Percentiles rank a stretch among this genome's conserved stretches.
Evolutionary conservation across 1,284 basidiomycete species (phyloP).

Genomic region (Gomphus bonarii): DNA sequence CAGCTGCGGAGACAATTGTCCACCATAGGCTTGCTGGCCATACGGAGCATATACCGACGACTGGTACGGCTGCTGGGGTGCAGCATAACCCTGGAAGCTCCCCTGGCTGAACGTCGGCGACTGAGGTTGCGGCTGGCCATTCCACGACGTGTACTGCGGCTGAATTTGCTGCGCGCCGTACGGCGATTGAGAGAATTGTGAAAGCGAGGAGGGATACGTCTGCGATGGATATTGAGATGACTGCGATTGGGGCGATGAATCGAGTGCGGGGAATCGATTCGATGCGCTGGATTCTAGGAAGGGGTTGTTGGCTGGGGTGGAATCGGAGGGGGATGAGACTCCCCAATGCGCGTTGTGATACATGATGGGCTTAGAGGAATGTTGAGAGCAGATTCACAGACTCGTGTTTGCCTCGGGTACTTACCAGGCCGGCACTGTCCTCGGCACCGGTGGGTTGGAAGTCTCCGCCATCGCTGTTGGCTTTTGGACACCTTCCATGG

Average conservation of each 20-base stretch:
- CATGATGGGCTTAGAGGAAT: background rate
- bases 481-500: too few relatives aligned
- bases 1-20: background rate
- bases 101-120: background rate
- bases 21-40: background rate
- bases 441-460: background rate
- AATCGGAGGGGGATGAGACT: background rate
- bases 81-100: background rate
- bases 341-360: slow-evolving; percentile 5
- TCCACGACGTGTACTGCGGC: slow-evolving; percentile 3
- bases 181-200: background rate
- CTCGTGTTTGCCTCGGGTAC: too few relatives aligned
- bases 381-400: too few relatives aligned
- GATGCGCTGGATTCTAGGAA: slow-evolving; percentile 9
- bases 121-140: background rate
- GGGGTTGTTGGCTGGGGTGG: slow-evolving; percentile 6
- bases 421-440: too few relatives aligned
- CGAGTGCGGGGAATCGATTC: slow-evolving; percentile 7
- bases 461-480: background rate
- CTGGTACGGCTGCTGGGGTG: background rate
- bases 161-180: background rate
- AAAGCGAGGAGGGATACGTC: background rate
- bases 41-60: background rate
- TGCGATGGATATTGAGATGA: background rate
- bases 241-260: background rate